These are phyloP conservation scores for Ilyonectria robusta DNA, from an alignment of 2,329 filamentous ascomycete species.

Conservation along the genomic window DNA sequence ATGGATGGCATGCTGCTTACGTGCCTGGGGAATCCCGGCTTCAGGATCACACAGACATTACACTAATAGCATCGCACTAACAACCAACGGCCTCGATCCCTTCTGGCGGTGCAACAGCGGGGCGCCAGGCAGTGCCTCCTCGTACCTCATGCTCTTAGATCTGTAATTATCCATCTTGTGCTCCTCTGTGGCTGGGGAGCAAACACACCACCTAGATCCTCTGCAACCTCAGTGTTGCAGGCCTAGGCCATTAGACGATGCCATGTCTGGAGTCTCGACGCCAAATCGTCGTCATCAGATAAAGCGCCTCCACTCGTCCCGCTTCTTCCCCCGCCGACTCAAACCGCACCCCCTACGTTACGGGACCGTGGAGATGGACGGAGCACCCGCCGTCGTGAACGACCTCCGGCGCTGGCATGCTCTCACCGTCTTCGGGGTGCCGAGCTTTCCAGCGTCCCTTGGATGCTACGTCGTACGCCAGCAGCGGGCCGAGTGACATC, in stretches of 20 bases:
- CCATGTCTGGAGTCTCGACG: not conserved
- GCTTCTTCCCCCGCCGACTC: slow-evolving; percentile 38
- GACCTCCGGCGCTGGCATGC: slow-evolving; percentile 11
- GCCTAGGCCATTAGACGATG: not conserved
- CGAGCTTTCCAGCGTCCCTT: slow-evolving; percentile 4
- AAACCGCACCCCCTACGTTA: slow-evolving; percentile 37
- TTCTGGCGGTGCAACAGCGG: not conserved
- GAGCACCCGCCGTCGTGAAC: slow-evolving; percentile 21
- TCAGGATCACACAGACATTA: not conserved
- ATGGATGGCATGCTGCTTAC: slow-evolving; percentile 8
- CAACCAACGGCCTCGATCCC: not conserved
- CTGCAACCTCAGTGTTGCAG: not conserved
- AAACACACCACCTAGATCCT: not conserved
- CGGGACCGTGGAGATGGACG: slow-evolving; percentile 7
- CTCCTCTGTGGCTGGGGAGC: not conserved
- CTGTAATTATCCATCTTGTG: not conserved
- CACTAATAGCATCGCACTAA: not conserved
- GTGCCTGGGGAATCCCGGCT: slow-evolving; percentile 16
- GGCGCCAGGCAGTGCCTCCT: slow-evolving; percentile 11
- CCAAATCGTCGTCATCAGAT: slow-evolving; percentile 15
- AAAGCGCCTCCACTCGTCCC: slow-evolving; percentile 20
- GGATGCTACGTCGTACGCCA: not conserved
- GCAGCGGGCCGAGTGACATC: not conserved
- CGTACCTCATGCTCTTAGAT: not conserved
- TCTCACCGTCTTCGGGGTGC: slow-evolving; percentile 13